phyloP scores from a whole-genome alignment of 768 basidiomycete genomes.

The Boletus huronensis region DNA sequence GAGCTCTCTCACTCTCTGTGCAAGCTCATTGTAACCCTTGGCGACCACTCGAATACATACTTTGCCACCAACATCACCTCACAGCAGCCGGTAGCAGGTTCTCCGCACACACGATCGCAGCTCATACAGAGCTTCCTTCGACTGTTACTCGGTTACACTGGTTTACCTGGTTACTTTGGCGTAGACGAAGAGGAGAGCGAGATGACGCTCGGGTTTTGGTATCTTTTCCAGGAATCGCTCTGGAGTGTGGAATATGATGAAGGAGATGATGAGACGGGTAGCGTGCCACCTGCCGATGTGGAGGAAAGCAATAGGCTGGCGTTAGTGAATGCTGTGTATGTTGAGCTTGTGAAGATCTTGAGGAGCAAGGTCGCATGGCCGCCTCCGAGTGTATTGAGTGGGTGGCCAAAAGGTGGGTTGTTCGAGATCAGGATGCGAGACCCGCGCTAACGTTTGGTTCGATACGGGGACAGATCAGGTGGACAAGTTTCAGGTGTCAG shows the following conservation, averaged over 20 bases:
- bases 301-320: constrained; percentile 40
- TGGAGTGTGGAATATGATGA: constrained; percentile 63
- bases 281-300: constrained; percentile 15
- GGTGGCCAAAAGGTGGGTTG: constrained; percentile 68
- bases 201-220: constrained; percentile 86
- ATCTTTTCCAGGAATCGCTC: constrained; percentile 82
- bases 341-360: constrained; percentile 68
- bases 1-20: constrained; percentile 69
- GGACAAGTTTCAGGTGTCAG: constrained; percentile 77
- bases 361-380: constrained; percentile 78
- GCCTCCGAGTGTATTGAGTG: constrained; percentile 34
- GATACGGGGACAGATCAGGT: constrained; percentile 55
- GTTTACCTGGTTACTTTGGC: constrained; percentile 71
- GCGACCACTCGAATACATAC: constrained; percentile 83
- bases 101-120: constrained; percentile 40
- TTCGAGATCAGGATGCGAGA: not conserved
- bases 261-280: constrained; percentile 29
- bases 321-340: constrained; percentile 73
- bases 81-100: constrained; percentile 33
- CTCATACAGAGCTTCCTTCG: constrained; percentile 70
- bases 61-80: constrained; percentile 67
- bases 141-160: constrained; percentile 69
- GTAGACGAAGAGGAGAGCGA: constrained; percentile 88
- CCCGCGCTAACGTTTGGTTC: constrained; percentile 6
- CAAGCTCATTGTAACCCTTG: constrained; percentile 75